A percentile compares a stretch with the other conserved stretches of the same genome.
These are phyloP conservation scores for Solanum rostratum DNA, from an alignment of 257 asterid genomes.

Conservation along the genomic window DNA sequence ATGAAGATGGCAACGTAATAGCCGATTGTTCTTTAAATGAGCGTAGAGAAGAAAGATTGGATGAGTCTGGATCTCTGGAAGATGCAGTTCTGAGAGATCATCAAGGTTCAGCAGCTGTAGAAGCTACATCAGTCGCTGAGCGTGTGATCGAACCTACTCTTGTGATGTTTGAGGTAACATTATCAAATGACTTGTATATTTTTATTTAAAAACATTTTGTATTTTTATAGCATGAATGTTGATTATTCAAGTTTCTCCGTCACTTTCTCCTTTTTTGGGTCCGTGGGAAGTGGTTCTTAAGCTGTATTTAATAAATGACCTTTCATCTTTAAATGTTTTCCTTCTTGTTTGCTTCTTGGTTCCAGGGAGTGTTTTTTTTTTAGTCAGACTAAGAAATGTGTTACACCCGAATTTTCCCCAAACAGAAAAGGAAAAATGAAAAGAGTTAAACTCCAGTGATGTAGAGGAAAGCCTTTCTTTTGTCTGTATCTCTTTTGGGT, in stretches of 20 bases:
- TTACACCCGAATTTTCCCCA: background rate
- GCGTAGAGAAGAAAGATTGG: constrained; percentile 46
- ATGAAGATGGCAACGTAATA: constrained; percentile 48
- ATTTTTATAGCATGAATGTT: background rate
- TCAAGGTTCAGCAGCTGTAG: constrained; percentile 55
- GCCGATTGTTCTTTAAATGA: constrained; percentile 53
- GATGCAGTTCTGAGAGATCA: constrained; percentile 45
- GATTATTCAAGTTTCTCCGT: background rate
- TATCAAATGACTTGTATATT: background rate
- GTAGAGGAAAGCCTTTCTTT: background rate
- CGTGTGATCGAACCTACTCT: constrained; percentile 85
- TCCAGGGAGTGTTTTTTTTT: background rate
- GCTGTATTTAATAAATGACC: background rate
- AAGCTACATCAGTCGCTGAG: constrained; percentile 84
- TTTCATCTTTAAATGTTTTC: background rate
- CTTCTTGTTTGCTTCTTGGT: background rate
- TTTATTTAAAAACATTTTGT: background rate
- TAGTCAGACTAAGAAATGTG: background rate
- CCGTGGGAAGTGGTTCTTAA: background rate
- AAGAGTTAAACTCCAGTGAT: background rate
- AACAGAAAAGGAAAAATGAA: background rate
- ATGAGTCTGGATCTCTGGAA: constrained; percentile 39
- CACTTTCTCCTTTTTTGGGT: background rate
- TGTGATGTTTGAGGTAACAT: constrained; percentile 91
- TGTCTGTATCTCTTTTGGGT: background rate